Percentiles rank a stretch among this genome's conserved stretches.
Evolutionary conservation across 345 rosid genomes (phyloP).

Genomic region (Dimocarpus longan): DNA sequence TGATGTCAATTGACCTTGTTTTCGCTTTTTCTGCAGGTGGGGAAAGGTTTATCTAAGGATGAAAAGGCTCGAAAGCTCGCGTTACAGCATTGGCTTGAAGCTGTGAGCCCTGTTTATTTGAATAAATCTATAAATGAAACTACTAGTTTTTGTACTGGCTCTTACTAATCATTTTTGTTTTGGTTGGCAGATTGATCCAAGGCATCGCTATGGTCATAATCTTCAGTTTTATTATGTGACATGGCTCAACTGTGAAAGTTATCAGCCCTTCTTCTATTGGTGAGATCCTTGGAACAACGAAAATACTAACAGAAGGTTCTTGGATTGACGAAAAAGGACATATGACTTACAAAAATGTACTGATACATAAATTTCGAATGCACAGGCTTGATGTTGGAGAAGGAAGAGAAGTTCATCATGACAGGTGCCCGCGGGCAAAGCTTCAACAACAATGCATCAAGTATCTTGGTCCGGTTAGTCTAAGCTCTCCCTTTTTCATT

Average conservation of each 20-base stretch:
- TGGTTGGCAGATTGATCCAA: slow-evolving; percentile 76
- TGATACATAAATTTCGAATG: slow-evolving; percentile 19
- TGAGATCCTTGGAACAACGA: slow-evolving; percentile 27
- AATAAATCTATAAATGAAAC: neutral
- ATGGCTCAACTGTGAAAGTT: slow-evolving; percentile 87
- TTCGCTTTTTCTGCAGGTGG: slow-evolving; percentile 51
- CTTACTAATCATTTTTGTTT: slow-evolving; percentile 19
- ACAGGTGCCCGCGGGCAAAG: slow-evolving; percentile 69
- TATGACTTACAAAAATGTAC: slow-evolving; percentile 16
- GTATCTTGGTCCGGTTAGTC: slow-evolving; percentile 93
- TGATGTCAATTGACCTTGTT: neutral
- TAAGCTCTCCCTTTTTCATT: neutral
- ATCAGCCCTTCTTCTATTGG: slow-evolving; percentile 92
- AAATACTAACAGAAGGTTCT: slow-evolving; percentile 12
- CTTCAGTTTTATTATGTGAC: slow-evolving; percentile 82
- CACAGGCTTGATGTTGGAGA: slow-evolving; percentile 91
- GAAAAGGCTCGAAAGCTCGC: slow-evolving; percentile 87
- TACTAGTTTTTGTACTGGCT: slow-evolving; percentile 9
- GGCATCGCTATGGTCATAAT: slow-evolving; percentile 96
- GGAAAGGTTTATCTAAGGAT: slow-evolving; percentile 87
- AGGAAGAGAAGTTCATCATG: slow-evolving; percentile 70
- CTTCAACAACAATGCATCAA: slow-evolving; percentile 92
- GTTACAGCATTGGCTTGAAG: slow-evolving; percentile 97
- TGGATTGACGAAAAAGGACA: neutral
- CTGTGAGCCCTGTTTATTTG: slow-evolving; percentile 51